Percentiles rank a stretch among this genome's conserved stretches.
These are phyloP conservation scores for Lichtheimia ramosa DNA, from an alignment of 371 early-diverging fungal species.

Conservation along the genomic window DNA sequence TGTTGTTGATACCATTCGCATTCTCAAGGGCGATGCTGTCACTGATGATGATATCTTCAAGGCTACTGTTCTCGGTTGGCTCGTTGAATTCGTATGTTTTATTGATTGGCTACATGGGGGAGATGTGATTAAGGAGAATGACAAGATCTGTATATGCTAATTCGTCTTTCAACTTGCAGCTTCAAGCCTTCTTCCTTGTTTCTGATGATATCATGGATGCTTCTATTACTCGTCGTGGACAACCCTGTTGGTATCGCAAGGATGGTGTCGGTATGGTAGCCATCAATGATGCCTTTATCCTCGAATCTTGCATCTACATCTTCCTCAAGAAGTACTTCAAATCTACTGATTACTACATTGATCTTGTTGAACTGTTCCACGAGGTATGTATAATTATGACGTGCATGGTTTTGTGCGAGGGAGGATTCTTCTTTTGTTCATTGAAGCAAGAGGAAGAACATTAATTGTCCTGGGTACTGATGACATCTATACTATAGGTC, in stretches of 20 bases:
- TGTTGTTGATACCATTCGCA: slow-evolving; percentile 85
- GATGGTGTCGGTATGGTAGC: slow-evolving; percentile 87
- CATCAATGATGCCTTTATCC: slow-evolving; percentile 94
- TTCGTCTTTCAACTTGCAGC: slow-evolving; percentile 40
- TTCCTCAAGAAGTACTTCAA: slow-evolving; percentile 93
- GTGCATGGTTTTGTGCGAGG: neutral
- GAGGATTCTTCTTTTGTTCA: too few relatives aligned
- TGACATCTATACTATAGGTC: slow-evolving; percentile 34
- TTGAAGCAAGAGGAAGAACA: neutral
- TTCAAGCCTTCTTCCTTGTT: slow-evolving; percentile 97
- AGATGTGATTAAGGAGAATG: neutral
- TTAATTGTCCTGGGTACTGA: neutral
- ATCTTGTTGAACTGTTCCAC: slow-evolving; percentile 91
- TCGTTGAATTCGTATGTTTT: slow-evolving; percentile 83
- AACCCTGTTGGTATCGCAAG: slow-evolving; percentile 94
- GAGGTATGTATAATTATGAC: slow-evolving; percentile 53
- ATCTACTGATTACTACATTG: slow-evolving; percentile 77
- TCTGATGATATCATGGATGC: slow-evolving; percentile 98
- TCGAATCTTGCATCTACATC: slow-evolving; percentile 88
- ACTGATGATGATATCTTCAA: slow-evolving; percentile 82
- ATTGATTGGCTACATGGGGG: neutral
- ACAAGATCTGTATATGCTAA: neutral
- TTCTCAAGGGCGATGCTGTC: slow-evolving; percentile 70
- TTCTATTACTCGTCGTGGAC: slow-evolving; percentile 92
- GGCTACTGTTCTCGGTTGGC: slow-evolving; percentile 93